phyloP scores from a whole-genome alignment of 1,284 basidiomycete genomes.

The Malassezia dermatis region DNA sequence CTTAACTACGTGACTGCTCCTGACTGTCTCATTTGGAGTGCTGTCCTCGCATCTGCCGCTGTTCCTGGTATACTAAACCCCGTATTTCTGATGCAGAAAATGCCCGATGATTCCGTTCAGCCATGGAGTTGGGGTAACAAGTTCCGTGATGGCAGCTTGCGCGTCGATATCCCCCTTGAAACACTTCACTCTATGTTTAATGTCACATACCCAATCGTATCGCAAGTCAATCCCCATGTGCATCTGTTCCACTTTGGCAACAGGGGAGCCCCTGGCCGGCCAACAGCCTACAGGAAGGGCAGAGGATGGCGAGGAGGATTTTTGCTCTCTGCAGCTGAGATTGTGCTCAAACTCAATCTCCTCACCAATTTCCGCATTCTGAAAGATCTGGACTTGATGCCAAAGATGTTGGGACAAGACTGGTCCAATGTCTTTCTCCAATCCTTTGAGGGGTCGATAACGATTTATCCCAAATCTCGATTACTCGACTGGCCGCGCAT shows the following conservation, averaged over 20 bases:
- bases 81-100: slow-evolving; percentile 79
- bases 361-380: slow-evolving; percentile 43
- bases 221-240: slow-evolving; percentile 92
- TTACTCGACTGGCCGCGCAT: slow-evolving; percentile 42
- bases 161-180: slow-evolving; percentile 86
- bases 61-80: slow-evolving; percentile 52
- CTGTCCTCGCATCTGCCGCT: slow-evolving; percentile 45
- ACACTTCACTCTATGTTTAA: slow-evolving; percentile 61
- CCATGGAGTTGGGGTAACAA: slow-evolving; percentile 80
- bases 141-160: slow-evolving; percentile 44
- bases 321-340: slow-evolving; percentile 55
- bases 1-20: slow-evolving; percentile 93
- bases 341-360: slow-evolving; percentile 43
- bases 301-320: slow-evolving; percentile 76
- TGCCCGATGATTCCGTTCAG: slow-evolving; percentile 65
- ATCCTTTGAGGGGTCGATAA: slow-evolving; percentile 40
- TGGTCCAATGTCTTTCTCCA: slow-evolving; percentile 44
- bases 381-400: slow-evolving; percentile 41
- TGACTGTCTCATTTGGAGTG: slow-evolving; percentile 60
- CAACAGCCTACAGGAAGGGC: slow-evolving; percentile 79
- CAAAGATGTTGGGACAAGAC: slow-evolving; percentile 39
- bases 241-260: slow-evolving; percentile 97
- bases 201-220: slow-evolving; percentile 88
- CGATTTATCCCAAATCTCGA: slow-evolving; percentile 41
- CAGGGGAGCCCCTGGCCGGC: slow-evolving; percentile 81